These are phyloP conservation scores for Cryptococcus sp. DNA, from an alignment of 1,284 basidiomycete genomes.

Conservation along the genomic window DNA sequence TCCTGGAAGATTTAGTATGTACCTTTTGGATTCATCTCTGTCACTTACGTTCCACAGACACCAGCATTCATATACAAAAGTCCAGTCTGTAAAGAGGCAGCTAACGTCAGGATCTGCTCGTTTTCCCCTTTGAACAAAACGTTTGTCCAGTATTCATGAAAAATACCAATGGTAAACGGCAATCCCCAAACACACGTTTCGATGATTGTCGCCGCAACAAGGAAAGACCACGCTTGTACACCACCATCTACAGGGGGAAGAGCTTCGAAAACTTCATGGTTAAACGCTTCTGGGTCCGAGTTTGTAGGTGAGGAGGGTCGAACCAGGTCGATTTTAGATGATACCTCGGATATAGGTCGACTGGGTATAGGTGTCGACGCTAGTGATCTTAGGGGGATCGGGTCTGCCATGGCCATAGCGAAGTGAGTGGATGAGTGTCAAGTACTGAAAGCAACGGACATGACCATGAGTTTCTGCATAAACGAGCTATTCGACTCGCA, in stretches of 20 bases:
- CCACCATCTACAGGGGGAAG: slow-evolving; percentile 44
- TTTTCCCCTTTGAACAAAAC: slow-evolving; percentile 34
- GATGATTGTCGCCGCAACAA: slow-evolving; percentile 35
- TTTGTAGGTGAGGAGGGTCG: no score
- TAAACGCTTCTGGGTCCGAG: neutral
- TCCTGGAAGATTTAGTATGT: slow-evolving; percentile 6
- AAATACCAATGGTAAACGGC: slow-evolving; percentile 42
- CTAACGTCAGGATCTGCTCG: slow-evolving; percentile 35
- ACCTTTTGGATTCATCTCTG: neutral
- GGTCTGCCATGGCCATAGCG: neutral
- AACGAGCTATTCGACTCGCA: no score
- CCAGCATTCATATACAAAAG: slow-evolving; percentile 40
- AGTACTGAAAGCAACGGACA: neutral
- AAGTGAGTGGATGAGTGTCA: neutral
- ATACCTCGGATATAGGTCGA: neutral
- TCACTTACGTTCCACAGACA: slow-evolving; percentile 38
- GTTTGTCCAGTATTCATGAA: slow-evolving; percentile 42
- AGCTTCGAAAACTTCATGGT: neutral
- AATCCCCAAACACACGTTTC: slow-evolving; percentile 45
- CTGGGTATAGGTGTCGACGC: neutral
- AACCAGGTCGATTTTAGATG: neutral
- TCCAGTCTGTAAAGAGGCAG: slow-evolving; percentile 43
- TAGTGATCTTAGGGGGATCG: neutral
- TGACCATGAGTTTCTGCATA: neutral
- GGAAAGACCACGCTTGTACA: slow-evolving; percentile 39